A percentile compares a stretch with the other conserved stretches of the same genome.
phyloP scores from a whole-genome alignment of 2,329 filamentous ascomycete species.

The Fusarium heterosporum region DNA sequence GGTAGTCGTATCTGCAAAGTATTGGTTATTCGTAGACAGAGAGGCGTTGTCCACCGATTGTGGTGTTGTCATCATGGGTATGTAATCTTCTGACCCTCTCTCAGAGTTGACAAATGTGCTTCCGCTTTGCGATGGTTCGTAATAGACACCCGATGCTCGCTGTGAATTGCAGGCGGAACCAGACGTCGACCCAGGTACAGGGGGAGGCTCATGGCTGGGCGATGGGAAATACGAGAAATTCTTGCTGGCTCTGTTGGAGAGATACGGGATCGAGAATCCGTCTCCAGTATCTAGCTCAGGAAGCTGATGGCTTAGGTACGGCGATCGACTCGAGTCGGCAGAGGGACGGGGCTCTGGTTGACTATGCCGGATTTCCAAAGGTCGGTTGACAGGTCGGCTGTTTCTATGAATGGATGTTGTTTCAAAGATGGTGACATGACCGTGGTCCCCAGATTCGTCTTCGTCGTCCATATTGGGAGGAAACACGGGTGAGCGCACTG shows the following conservation, averaged over 20 bases:
- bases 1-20: slow-evolving; percentile 52
- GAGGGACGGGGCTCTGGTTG: slow-evolving; percentile 42
- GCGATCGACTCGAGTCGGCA: slow-evolving; percentile 45
- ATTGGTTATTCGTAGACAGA: slow-evolving; percentile 57
- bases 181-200: slow-evolving; percentile 56
- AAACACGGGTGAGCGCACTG: slow-evolving; percentile 47
- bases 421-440: slow-evolving; percentile 52
- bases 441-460: slow-evolving; percentile 46
- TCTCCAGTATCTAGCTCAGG: slow-evolving; percentile 64
- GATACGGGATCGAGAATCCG: slow-evolving; percentile 63
- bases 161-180: slow-evolving; percentile 55
- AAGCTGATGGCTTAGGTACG: slow-evolving; percentile 55
- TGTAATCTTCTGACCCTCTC: slow-evolving; percentile 59
- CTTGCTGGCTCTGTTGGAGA: slow-evolving; percentile 51
- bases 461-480: slow-evolving; percentile 45
- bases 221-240: slow-evolving; percentile 52
- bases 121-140: slow-evolving; percentile 53
- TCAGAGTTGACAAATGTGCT: slow-evolving; percentile 59
- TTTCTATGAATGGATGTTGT: slow-evolving; percentile 47
- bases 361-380: slow-evolving; percentile 39
- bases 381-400: slow-evolving; percentile 36
- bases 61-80: slow-evolving; percentile 57
- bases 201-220: slow-evolving; percentile 65
- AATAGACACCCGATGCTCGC: slow-evolving; percentile 57
- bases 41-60: slow-evolving; percentile 62